These are phyloP conservation scores for Epichloe coenophiala DNA, from an alignment of 2,329 filamentous ascomycete species.

Conservation along the genomic window DNA sequence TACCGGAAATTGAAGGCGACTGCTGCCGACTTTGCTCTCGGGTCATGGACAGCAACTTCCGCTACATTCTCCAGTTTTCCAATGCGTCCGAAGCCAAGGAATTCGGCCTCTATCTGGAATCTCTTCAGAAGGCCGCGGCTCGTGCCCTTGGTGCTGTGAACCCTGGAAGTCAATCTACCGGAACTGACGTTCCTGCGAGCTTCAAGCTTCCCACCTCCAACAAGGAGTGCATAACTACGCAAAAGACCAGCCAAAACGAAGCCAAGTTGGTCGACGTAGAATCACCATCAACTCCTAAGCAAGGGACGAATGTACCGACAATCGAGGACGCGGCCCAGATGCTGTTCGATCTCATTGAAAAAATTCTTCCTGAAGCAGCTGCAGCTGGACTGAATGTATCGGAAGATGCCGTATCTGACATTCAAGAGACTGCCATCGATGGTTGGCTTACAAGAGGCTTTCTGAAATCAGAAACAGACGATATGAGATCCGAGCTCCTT, in stretches of 20 bases:
- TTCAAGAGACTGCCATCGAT: constrained; percentile 14
- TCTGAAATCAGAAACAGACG: constrained; percentile 11
- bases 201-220: background rate
- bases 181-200: background rate
- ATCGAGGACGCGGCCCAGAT: constrained; percentile 9
- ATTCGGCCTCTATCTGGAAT: constrained; percentile 7
- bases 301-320: background rate
- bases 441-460: constrained; percentile 14
- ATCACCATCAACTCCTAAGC: background rate
- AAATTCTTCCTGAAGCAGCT: constrained; percentile 8
- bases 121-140: constrained; percentile 6
- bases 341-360: constrained; percentile 6
- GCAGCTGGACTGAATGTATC: constrained; percentile 4
- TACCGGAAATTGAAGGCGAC: constrained; percentile 8
- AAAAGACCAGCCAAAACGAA: background rate
- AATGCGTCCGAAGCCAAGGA: constrained; percentile 5
- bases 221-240: too few species aligned
- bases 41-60: background rate
- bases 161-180: background rate
- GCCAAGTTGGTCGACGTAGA: constrained; percentile 4
- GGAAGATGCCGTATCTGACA: constrained; percentile 8
- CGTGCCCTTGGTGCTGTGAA: background rate
- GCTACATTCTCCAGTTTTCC: constrained; percentile 11
- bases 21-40: constrained; percentile 10
- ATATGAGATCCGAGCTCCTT: constrained; percentile 11